Conservation (phyloP, 2,329 filamentous ascomycete species). For the Pseudodiploospora longispora region DNA sequence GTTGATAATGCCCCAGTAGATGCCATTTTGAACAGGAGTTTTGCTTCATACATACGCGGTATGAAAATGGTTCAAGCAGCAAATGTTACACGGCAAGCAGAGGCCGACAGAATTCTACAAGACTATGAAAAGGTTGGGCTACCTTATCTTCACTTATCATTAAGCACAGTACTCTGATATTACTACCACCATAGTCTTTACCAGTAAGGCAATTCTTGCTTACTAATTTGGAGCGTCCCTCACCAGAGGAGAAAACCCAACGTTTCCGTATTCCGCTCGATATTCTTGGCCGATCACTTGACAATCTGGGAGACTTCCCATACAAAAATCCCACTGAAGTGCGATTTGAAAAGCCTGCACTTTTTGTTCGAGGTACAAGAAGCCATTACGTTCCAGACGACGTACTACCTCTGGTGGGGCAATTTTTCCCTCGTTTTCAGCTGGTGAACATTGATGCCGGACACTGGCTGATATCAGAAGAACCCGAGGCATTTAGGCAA, state of each 20-base stretch:
- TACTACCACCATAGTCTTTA: conserved; percentile 37
- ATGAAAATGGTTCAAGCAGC: conserved; percentile 76
- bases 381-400: conserved; percentile 79
- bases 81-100: conserved; percentile 57
- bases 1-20: conserved; percentile 92
- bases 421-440: conserved; percentile 73
- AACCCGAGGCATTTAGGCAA: conserved; percentile 68
- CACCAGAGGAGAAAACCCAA: conserved; percentile 41
- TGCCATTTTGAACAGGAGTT: conserved; percentile 63
- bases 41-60: conserved; percentile 70
- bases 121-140: conserved; percentile 58
- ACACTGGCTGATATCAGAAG: conserved; percentile 87
- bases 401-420: conserved; percentile 66
- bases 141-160: no score
- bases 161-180: no score
- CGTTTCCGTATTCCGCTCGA: conserved; percentile 75
- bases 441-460: conserved; percentile 68
- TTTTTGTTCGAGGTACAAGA: conserved; percentile 72
- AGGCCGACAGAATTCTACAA: conserved; percentile 72
- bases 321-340: conserved; percentile 62
- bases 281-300: conserved; percentile 58
- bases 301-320: conserved; percentile 81
- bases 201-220: conserved; percentile 85
- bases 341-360: conserved; percentile 66
- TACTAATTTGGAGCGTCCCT: conserved; percentile 63